These are phyloP conservation scores for Potentilla sterilis DNA, from an alignment of 306 rosid genomes.

Conservation along the genomic window DNA sequence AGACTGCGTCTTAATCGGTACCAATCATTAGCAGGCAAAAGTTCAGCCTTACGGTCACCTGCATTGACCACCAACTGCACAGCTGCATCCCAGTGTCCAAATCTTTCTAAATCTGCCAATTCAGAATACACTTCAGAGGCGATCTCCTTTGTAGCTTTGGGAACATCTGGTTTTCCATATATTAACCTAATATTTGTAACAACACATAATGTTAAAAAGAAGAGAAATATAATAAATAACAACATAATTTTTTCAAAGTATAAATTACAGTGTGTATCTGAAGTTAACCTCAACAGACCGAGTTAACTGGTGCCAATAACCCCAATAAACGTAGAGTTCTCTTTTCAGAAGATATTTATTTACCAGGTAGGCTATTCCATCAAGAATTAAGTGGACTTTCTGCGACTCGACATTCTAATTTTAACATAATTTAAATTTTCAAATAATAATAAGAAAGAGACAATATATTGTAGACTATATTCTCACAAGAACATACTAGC, in stretches of 20 bases:
- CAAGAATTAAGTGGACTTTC: neutral
- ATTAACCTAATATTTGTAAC: slow-evolving; percentile 55
- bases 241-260: neutral
- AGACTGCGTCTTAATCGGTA: slow-evolving; percentile 82
- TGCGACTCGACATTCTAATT: neutral
- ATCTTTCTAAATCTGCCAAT: slow-evolving; percentile 60
- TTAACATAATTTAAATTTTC: no score
- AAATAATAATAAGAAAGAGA: neutral
- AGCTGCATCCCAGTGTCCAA: slow-evolving; percentile 74
- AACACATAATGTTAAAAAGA: slow-evolving; percentile 3
- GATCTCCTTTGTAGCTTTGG: slow-evolving; percentile 63
- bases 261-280: no score
- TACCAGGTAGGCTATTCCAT: neutral
- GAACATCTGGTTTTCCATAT: slow-evolving; percentile 95
- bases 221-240: neutral
- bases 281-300: neutral
- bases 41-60: slow-evolving; percentile 75
- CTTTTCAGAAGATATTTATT: neutral
- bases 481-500: neutral
- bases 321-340: slow-evolving; percentile 1
- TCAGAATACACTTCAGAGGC: slow-evolving; percentile 58
- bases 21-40: slow-evolving; percentile 73
- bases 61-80: slow-evolving; percentile 86
- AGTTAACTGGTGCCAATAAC: slow-evolving; percentile 6
- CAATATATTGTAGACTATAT: neutral